Conservation (phyloP, 371 early-diverging fungal species). For the Cokeromyces recurvatus region DNA sequence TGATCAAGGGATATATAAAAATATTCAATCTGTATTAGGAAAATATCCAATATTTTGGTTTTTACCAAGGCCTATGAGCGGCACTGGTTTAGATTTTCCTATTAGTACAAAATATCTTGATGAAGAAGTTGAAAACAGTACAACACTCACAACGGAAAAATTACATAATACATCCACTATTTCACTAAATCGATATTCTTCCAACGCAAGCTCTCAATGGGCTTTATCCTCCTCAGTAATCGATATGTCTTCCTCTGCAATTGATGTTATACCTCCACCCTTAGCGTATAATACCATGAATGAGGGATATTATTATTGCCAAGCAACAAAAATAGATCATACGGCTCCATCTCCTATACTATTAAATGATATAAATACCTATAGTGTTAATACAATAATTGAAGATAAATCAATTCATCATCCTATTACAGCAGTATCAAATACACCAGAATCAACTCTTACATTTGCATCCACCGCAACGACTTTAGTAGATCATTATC, state of each 20-base stretch:
- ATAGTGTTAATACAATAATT: neutral
- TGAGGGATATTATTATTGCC: no score
- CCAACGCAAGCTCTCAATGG: constrained; percentile 13
- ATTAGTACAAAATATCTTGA: constrained; percentile 40
- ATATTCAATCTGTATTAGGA: constrained; percentile 80
- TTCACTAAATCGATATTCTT: constrained; percentile 4
- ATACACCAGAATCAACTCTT: constrained; percentile 29
- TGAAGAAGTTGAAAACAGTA: constrained; percentile 16
- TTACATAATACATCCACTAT: constrained; percentile 5
- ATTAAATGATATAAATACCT: constrained; percentile 26
- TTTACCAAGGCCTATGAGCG: constrained; percentile 56
- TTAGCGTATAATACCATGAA: no score
- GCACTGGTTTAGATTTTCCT: constrained; percentile 70
- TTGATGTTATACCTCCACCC: no score
- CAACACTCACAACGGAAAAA: constrained; percentile 12
- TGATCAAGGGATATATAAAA: constrained; percentile 79
- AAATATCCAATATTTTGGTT: constrained; percentile 64
- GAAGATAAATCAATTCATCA: constrained; percentile 3
- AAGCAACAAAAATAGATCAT: no score
- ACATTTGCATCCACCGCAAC: constrained; percentile 38
- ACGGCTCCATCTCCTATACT: constrained; percentile 16
- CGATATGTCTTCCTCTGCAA: neutral
- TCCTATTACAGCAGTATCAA: constrained; percentile 1
- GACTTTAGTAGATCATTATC: constrained; percentile 25
- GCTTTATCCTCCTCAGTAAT: constrained; percentile 5